Base-by-base conservation (phyloP, 2,329 filamentous ascomycete species). In the Epichloe glyceriae region DNA sequence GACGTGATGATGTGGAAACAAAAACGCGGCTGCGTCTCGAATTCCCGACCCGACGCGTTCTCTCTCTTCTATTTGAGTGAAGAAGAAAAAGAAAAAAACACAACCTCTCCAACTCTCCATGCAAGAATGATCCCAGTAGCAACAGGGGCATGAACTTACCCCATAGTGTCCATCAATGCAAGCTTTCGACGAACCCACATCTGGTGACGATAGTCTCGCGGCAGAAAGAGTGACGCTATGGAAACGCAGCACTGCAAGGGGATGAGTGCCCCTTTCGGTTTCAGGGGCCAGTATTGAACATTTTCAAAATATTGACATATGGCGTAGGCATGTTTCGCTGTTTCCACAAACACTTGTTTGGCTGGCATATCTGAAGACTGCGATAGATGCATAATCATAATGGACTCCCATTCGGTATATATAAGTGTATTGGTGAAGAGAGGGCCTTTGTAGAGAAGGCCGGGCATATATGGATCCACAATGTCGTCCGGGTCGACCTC, bases 141-240 rank as follows among this genome's bases (percentile, higher is more conserved):
- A 30, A 30, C 30, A 30, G 30, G 37, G 0, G 7, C 26, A 10
- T n/a, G 14, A 35, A 47, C 83, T 70, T 72, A 94, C 88, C 90
- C 90, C 62, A 82, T 72, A 53, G 76, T 75, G 67, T 97, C 91
- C 44, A 95, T 74, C 49, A 79, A 70, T 17, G 88, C 88, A 64
- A 95, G 82, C 65, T 86, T 91, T 58, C 78, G 76, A 54, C 88
- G 80, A 55, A 83, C 76, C 90, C 90, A 97, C 73, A 82, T 81
- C 10, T 80, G 78, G 62, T 94, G 82, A 56, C 74, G 80, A 26
- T 72, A 62, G 54, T 95, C 86, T 55, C 80, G 82, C 0, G 86
- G 88, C n/a, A 96, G 68, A 61, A 93, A 93, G 48, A 95, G 71
- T 11, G 80, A 77, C 2, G 86, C 81, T 52, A 96, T 83, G 0